A percentile compares a stretch with the other conserved stretches of the same genome.
Conservation (phyloP, 2,329 filamentous ascomycete species). For the Aspergillus transmontanensis region DNA sequence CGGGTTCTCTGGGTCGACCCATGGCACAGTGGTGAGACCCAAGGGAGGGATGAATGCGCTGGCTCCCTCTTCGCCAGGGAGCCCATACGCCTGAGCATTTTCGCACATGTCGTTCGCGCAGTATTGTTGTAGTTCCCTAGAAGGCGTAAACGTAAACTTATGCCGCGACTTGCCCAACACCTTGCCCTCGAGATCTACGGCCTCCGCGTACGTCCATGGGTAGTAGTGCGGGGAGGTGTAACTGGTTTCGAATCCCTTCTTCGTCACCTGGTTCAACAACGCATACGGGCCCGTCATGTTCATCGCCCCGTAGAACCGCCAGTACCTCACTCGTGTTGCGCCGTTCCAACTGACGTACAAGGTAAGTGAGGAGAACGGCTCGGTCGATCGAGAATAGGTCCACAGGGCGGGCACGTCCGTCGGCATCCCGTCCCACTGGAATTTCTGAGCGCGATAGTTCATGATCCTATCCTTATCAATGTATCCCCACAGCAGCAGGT, state of each 20-base stretch:
- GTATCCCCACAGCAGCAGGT: conserved; percentile 40
- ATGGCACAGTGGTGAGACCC: conserved; percentile 36
- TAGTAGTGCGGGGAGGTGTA: conserved; percentile 34
- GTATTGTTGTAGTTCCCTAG: conserved; percentile 34
- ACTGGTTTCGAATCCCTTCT: conserved; percentile 43
- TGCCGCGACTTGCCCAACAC: conserved; percentile 37
- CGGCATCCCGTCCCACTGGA: conserved; percentile 44
- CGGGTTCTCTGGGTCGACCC: conserved; percentile 32
- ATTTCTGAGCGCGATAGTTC: conserved; percentile 48
- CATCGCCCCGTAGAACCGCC: conserved; percentile 38
- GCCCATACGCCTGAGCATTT: conserved; percentile 33
- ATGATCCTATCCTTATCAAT: conserved; percentile 38
- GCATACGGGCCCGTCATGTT: conserved; percentile 36
- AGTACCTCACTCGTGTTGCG: conserved; percentile 39
- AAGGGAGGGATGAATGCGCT: conserved; percentile 31
- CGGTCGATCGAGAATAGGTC: conserved; percentile 36
- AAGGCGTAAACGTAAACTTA: conserved; percentile 42
- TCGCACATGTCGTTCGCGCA: conserved; percentile 33
- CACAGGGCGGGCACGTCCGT: conserved; percentile 45
- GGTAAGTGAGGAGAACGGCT: conserved; percentile 29
- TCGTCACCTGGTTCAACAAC: conserved; percentile 31
- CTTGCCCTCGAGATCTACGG: conserved; percentile 34
- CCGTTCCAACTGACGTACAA: conserved; percentile 47
- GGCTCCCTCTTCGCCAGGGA: conserved; percentile 30
- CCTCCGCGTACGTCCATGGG: conserved; percentile 39